Base-by-base conservation (phyloP, 208 protist genomes). In the Leishmania amazonensis region DNA sequence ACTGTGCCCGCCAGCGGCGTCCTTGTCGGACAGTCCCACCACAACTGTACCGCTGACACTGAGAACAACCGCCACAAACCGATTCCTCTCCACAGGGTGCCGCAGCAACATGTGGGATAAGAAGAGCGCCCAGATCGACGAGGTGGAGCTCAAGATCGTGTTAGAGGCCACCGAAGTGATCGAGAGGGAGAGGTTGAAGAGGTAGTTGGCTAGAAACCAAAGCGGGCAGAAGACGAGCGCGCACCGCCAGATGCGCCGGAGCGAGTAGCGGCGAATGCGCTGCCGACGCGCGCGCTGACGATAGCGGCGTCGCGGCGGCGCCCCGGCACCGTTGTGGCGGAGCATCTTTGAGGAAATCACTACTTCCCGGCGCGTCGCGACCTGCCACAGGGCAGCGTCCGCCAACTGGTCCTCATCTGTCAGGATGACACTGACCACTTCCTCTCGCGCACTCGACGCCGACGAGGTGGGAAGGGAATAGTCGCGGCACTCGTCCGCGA, bases 141-240 rank as follows among this genome's bases (percentile, higher is more conserved):
- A 95, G 42, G 94, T 98, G 38, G 91, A 90, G 81, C 92, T 97
- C 31, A 98, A 83, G 35, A 98, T 91, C 42, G 94, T 97, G 87
- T 96, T 97, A 49, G 95, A 98, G 42, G 94, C 88, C 1, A 98
- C 93, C 17, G 94, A 97, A 2, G 95, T 96, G 71, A 84, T 81
- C 28, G 94, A 93, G 31, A 98, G 93, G 13, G 92, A 97, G 38
- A 93, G 58, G 81, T 98, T 98, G 81, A 98, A 98, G 54, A 96
- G 84, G 80, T 93, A 97, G 84, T 98, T 98, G 31, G 95, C 95
- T 21, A 93, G 47, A 79, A 98, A 97, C 96, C 95, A 98, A 28
- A 98, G 82, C 1, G 94, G 93, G 77, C 94, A 97, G 81, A 98
- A 98, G 57, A 84, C 75, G 19, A 81, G 79, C 53, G 95, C 94